Base-by-base conservation (phyloP, 1,284 basidiomycete genomes). In the Microbotryum violaceum region DNA sequence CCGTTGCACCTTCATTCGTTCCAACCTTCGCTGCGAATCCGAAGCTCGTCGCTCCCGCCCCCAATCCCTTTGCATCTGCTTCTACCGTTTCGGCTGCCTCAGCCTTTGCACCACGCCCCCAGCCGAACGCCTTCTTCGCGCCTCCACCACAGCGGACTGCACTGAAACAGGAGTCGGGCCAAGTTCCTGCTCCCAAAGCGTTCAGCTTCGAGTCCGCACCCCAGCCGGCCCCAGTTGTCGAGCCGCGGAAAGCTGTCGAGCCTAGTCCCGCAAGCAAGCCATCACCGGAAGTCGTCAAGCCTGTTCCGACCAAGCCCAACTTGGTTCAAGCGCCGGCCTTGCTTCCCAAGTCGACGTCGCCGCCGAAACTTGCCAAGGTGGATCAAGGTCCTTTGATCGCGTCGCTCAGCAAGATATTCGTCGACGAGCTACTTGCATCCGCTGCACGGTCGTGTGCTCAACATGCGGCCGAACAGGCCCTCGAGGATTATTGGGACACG, bases 401-500 rank as follows among this genome's bases (percentile, higher is more conserved):
- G 12, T 29, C 25, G 5, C 27, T 53, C 25, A 33, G 27, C 10
- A 23, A 31, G 20, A 33, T 23, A 16, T 33, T 53, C 25, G 33
- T 20, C 9, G 25, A 53, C 14, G 31, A 53, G 25, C 29, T 53
- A 14, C 20, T 53, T 16, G n/a, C 21, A 14, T 25, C 25, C 25
- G 33, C 51, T 12, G 51, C 33, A n/a, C 25, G n/a, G 14, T n/a
- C n/a, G 33, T 53, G 27, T 0, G 57, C 57, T 1, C 21, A 49
- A 14, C 47, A 57, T 9, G 45, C 48, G 2, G 57, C n/a, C 1
- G 44, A 54, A 12, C 12, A 16, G 1, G 58, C 54, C 1, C 46
- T 63, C 14, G 55, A 52, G 23, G 58, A 54, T 21, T 49, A 55
- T 14, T 67, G 66, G 66, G 44, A 8, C 45, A 5, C 0, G 14